phyloP scores from a whole-genome alignment of 2,329 filamentous ascomycete genomes.

The Aspergillus sp. region DNA sequence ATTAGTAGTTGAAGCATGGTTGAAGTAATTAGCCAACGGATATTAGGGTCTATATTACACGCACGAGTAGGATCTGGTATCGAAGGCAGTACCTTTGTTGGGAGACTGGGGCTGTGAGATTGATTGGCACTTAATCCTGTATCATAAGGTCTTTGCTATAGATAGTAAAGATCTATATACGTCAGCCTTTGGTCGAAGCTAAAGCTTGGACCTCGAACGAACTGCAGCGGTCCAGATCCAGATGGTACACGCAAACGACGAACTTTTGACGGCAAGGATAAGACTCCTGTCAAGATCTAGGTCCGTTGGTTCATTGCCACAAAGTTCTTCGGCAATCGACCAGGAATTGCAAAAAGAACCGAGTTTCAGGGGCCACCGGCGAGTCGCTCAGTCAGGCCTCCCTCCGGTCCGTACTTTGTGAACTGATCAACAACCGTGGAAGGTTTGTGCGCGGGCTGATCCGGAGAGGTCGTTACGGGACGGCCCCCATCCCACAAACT shows the following conservation, averaged over 20 bases:
- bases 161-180: no score
- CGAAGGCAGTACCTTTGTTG: no score
- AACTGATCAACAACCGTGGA: background rate
- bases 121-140: no score
- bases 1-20: no score
- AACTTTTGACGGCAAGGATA: background rate
- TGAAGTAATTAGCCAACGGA: no score
- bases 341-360: background rate
- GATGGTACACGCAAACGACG: background rate
- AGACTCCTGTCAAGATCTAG: background rate
- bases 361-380: background rate
- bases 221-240: slow-evolving; percentile 4
- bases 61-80: no score
- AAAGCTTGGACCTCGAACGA: background rate
- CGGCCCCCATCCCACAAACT: background rate
- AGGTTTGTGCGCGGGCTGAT: background rate
- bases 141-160: no score
- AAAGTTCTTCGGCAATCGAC: background rate
- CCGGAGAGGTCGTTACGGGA: background rate
- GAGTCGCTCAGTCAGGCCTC: no score
- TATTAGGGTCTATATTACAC: no score
- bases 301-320: background rate
- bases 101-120: no score
- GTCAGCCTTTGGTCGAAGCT: background rate
- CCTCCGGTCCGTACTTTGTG: slow-evolving; percentile 3